Percentiles rank a stretch among this genome's conserved stretches.
These are phyloP conservation scores for Cenchrus americanus DNA, from an alignment of 176 grass and related monocot genomes.

Conservation along the genomic window DNA sequence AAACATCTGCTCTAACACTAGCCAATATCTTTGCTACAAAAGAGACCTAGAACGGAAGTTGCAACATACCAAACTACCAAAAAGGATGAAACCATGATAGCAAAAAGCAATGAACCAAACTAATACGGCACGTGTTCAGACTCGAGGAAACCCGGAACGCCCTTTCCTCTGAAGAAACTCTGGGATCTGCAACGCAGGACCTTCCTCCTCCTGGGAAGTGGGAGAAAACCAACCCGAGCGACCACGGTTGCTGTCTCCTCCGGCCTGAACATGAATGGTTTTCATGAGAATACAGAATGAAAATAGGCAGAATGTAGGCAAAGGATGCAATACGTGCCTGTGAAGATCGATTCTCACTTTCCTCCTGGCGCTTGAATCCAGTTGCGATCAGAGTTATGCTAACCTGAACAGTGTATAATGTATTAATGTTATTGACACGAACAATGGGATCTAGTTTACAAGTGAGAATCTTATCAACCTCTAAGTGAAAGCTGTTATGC, in stretches of 20 bases:
- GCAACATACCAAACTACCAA: neutral
- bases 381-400: conserved; percentile 91
- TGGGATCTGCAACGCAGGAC: conserved; percentile 63
- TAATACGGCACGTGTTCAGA: conserved; percentile 7
- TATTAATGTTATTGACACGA: conserved; percentile 13
- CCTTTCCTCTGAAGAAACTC: conserved; percentile 79
- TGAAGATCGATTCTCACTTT: conserved; percentile 43
- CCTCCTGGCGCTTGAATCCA: conserved; percentile 88
- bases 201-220: conserved; percentile 59
- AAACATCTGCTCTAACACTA: conserved; percentile 29
- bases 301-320: conserved; percentile 6
- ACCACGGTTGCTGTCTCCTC: conserved; percentile 44
- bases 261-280: conserved; percentile 22
- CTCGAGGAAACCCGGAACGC: conserved; percentile 60
- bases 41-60: neutral
- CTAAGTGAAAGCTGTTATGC: neutral
- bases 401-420: conserved; percentile 46
- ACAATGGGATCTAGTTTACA: neutral
- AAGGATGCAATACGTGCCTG: conserved; percentile 46
- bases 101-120: conserved; percentile 4
- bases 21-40: conserved; percentile 7
- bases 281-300: neutral
- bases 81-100: neutral
- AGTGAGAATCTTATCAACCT: neutral
- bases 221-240: conserved; percentile 44